Evolutionary conservation across 805 yeast species (phyloP).

Genomic region (Candida ovalis): DNA sequence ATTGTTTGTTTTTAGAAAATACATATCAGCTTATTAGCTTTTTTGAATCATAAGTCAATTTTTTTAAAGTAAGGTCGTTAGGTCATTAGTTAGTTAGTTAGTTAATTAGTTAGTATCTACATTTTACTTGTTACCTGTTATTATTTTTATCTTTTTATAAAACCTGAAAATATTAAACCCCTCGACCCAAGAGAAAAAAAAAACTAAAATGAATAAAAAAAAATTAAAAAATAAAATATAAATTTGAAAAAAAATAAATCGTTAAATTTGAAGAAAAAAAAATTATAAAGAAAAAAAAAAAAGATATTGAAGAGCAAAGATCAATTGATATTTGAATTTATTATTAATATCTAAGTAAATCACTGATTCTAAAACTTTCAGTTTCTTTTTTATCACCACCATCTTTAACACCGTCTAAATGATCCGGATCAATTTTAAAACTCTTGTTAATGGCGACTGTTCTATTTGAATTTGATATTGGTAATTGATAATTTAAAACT

Average conservation of each 20-base stretch:
- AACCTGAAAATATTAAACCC: neutral
- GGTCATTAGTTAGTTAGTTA: too few relatives aligned
- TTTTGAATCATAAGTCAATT: too few relatives aligned
- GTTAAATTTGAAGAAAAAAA: neutral
- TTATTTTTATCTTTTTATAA: neutral
- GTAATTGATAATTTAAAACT: slow-evolving; percentile 69
- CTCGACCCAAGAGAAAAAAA: neutral
- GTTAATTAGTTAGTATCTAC: too few relatives aligned
- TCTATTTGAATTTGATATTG: slow-evolving; percentile 51
- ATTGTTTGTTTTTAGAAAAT: too few relatives aligned
- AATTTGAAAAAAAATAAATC: neutral
- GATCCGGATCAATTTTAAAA: slow-evolving; percentile 50
- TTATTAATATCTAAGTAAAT: neutral
- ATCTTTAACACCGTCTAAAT: slow-evolving; percentile 3
- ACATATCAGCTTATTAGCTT: too few relatives aligned
- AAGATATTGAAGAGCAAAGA: too few relatives aligned
- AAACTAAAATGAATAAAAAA: neutral
- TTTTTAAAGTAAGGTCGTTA: too few relatives aligned
- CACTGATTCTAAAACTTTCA: neutral
- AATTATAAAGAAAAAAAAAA: neutral
- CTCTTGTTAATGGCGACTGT: slow-evolving; percentile 61
- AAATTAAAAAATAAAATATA: neutral
- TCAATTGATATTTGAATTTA: too few relatives aligned
- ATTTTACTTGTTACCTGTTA: neutral
- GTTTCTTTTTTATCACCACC: neutral